phyloP scores from a whole-genome alignment of 441 rosid species.

The Dalechampia spathulata region DNA sequence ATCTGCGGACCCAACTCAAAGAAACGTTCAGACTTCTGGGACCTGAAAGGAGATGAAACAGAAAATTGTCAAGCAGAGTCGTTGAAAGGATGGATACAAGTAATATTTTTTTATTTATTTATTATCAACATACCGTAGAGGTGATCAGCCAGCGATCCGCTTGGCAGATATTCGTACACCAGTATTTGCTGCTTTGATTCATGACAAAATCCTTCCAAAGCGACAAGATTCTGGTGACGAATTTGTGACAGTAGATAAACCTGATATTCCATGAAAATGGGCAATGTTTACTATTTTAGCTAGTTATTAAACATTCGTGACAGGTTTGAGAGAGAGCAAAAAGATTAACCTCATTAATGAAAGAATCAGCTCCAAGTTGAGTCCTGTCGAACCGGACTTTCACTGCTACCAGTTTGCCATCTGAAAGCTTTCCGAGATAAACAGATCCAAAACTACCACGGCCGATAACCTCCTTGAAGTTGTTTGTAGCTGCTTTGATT shows the following conservation, averaged over 20 bases:
- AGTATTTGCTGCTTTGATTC: conserved; percentile 83
- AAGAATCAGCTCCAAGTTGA: conserved; percentile 93
- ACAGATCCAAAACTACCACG: conserved; percentile 91
- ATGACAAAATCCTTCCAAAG: conserved; percentile 77
- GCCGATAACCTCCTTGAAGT: conserved; percentile 76
- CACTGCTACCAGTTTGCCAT: conserved; percentile 73
- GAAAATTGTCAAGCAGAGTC: neutral
- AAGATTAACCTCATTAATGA: conserved; percentile 65
- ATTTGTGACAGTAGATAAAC: conserved; percentile 74
- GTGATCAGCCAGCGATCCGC: conserved; percentile 85
- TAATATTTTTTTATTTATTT: neutral
- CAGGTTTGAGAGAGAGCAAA: conserved; percentile 13
- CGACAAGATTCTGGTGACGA: conserved; percentile 81
- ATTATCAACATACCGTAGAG: conserved; percentile 50
- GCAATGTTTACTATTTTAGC: no score
- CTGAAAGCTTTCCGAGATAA: conserved; percentile 73
- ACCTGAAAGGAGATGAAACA: conserved; percentile 31
- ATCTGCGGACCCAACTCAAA: conserved; percentile 83
- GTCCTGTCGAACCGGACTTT: conserved; percentile 80
- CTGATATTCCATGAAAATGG: conserved; percentile 29
- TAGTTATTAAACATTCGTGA: no score
- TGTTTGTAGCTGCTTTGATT: conserved; percentile 71
- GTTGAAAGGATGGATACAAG: neutral
- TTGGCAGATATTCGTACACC: conserved; percentile 78
- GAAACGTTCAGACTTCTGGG: conserved; percentile 43